Evolutionary conservation across 116 monocot genomes (phyloP).

Genomic region (Trichopus zeylanicus): DNA sequence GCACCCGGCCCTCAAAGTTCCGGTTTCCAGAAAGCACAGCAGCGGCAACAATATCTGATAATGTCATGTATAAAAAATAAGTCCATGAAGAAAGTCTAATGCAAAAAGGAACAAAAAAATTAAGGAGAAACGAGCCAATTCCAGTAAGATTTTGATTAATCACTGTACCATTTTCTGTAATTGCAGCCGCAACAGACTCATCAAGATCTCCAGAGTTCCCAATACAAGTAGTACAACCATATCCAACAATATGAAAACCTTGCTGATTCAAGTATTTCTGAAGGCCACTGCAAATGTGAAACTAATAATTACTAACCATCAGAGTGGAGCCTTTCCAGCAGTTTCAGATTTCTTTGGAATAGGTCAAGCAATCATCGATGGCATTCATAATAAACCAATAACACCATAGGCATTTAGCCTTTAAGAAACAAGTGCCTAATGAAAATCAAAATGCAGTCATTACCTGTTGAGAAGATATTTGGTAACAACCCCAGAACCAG

Average conservation of each 20-base stretch:
- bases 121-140: neutral
- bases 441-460: neutral
- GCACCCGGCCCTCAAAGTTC: conserved; percentile 88
- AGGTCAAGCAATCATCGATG: too few relatives aligned
- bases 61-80: too few relatives aligned
- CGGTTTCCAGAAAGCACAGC: conserved; percentile 81
- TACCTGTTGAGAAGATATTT: conserved; percentile 83
- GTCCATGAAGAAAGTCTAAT: too few relatives aligned
- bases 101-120: neutral
- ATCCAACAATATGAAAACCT: conserved; percentile 75
- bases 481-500: conserved; percentile 89
- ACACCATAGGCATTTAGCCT: too few relatives aligned
- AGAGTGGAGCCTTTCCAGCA: too few relatives aligned
- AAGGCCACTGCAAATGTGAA: conserved; percentile 42
- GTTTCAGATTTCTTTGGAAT: too few relatives aligned
- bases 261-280: conserved; percentile 77
- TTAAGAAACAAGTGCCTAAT: too few relatives aligned
- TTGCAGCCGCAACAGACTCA: conserved; percentile 64
- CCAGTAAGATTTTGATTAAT: neutral
- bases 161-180: conserved; percentile 54
- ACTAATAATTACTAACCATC: neutral
- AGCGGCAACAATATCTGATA: conserved; percentile 64
- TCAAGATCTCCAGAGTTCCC: conserved; percentile 87
- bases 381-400: too few relatives aligned
- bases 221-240: conserved; percentile 86